These are phyloP conservation scores for Kurtzmaniella quercitrusa DNA, from an alignment of 1,139 yeast genomes.

Conservation along the genomic window DNA sequence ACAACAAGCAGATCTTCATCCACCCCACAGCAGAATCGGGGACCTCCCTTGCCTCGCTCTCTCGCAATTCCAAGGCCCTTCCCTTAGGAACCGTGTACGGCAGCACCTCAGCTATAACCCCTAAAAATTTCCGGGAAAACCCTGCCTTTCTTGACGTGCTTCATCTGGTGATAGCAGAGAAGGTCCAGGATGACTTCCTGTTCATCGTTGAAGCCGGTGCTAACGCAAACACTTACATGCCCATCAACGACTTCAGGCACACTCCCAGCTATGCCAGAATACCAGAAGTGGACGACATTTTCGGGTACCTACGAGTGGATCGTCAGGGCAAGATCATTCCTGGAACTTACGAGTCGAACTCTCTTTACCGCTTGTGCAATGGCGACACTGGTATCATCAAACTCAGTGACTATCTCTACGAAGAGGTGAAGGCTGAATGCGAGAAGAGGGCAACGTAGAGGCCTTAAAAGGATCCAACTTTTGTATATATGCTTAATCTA, in stretches of 20 bases:
- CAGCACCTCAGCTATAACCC: constrained; percentile 14
- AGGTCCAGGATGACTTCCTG: constrained; percentile 46
- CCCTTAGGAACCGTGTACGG: constrained; percentile 21
- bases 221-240: constrained; percentile 59
- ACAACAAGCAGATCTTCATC: constrained; percentile 24
- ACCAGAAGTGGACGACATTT: constrained; percentile 68
- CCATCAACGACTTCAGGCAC: constrained; percentile 66
- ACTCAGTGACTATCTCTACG: constrained; percentile 53
- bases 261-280: constrained; percentile 65
- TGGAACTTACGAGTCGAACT: constrained; percentile 55
- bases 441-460: constrained; percentile 4
- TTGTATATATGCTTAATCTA: too few species aligned
- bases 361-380: constrained; percentile 56
- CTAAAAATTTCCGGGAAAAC: constrained; percentile 23
- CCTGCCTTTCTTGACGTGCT: constrained; percentile 25
- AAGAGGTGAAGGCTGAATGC: constrained; percentile 29
- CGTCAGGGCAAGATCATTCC: constrained; percentile 50
- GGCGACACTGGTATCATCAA: constrained; percentile 51
- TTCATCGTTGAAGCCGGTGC: constrained; percentile 61
- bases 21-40: constrained; percentile 14
- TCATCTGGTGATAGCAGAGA: constrained; percentile 21
- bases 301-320: constrained; percentile 67
- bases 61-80: constrained; percentile 28
- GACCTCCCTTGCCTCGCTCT: constrained; percentile 20
- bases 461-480: neutral